Evolutionary conservation across 345 rosid genomes (phyloP).

Genomic region (Kernera saxatilis): DNA sequence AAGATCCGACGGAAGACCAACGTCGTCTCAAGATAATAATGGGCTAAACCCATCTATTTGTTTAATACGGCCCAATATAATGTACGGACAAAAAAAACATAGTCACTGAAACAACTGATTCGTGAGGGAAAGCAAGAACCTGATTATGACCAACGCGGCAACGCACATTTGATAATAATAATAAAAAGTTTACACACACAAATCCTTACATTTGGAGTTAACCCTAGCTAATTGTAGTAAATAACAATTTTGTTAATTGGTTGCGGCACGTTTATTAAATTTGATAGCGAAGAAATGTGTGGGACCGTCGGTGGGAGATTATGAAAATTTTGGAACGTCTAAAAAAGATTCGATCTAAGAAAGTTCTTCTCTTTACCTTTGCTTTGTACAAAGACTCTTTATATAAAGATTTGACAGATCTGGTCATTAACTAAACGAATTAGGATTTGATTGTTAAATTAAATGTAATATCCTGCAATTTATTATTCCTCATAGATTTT

Average conservation of each 20-base stretch:
- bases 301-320: conserved; percentile 27
- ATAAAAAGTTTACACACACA: neutral
- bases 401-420: conserved; percentile 5
- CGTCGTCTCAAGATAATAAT: neutral
- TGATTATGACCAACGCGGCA: neutral
- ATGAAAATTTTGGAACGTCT: neutral
- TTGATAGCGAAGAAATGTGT: neutral
- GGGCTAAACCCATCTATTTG: neutral
- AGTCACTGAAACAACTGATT: neutral
- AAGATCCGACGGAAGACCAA: neutral
- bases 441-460: conserved; percentile 18
- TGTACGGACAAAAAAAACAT: neutral
- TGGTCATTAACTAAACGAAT: neutral
- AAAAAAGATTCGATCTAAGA: neutral
- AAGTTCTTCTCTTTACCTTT: conserved; percentile 6
- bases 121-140: neutral
- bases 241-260: neutral
- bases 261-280: conserved; percentile 12
- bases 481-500: neutral
- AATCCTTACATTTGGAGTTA: neutral
- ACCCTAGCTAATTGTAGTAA: neutral
- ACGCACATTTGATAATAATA: neutral
- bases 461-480: neutral
- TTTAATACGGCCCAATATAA: neutral
- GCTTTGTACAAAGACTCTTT: conserved; percentile 14